phyloP scores from a whole-genome alignment of 352 stramenopile species.

The Globisporangium nodosum region DNA sequence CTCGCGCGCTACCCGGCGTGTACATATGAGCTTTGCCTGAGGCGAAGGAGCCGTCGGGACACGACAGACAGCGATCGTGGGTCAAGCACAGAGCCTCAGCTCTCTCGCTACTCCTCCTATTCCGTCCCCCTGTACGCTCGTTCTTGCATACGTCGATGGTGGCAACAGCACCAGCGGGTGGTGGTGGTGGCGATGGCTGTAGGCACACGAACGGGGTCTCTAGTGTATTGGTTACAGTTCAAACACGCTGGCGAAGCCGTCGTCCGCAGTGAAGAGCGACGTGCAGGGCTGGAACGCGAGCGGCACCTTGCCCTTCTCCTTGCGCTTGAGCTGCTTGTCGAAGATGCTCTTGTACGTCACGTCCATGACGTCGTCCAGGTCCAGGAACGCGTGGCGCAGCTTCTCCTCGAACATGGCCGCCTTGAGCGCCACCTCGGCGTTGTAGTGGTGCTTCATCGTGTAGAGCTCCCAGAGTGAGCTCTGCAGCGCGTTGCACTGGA shows the following conservation, averaged over 20 bases:
- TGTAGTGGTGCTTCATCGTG: constrained; percentile 94
- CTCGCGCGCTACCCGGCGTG: no score
- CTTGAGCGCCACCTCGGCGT: constrained; percentile 88
- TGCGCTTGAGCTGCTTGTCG: constrained; percentile 79
- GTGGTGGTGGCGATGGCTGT: neutral
- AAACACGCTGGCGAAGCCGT: constrained; percentile 68
- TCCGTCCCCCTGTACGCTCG: neutral
- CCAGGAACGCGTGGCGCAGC: constrained; percentile 68
- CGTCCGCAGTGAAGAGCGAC: constrained; percentile 52
- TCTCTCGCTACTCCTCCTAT: no score
- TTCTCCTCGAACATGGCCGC: constrained; percentile 90
- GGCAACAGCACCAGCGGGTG: neutral
- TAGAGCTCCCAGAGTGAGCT: constrained; percentile 95
- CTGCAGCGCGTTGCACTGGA: constrained; percentile 81
- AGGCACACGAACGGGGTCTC: constrained; percentile 20
- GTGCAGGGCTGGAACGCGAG: constrained; percentile 64
- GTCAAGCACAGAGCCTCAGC: no score
- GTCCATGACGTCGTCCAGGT: constrained; percentile 67
- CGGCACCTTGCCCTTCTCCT: constrained; percentile 70
- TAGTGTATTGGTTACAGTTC: constrained; percentile 43
- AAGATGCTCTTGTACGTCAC: constrained; percentile 79
- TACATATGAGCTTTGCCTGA: no score
- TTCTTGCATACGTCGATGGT: neutral
- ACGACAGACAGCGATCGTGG: no score
- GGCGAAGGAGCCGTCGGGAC: no score